phyloP scores from a whole-genome alignment of 2,329 filamentous ascomycete genomes.

The Scedosporium apiospermum region DNA sequence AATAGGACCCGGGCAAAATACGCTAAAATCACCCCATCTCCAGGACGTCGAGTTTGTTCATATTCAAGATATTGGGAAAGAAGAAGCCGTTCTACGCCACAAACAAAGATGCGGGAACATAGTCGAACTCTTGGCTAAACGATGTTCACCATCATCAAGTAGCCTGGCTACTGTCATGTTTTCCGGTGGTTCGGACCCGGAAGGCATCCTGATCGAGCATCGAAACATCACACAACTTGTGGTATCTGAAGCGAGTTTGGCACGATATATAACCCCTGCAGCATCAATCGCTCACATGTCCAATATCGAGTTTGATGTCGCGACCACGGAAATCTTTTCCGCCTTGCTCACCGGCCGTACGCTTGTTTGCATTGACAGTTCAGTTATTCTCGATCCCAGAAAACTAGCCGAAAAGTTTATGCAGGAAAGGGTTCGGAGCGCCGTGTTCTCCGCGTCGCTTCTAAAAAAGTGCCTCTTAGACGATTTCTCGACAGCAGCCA shows the following conservation, averaged over 20 bases:
- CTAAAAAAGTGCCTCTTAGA: neutral
- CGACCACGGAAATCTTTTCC: slow-evolving; percentile 7
- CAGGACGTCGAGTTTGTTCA: neutral
- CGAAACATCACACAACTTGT: neutral
- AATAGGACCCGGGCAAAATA: neutral
- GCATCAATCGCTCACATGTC: slow-evolving; percentile 8
- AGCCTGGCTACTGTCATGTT: slow-evolving; percentile 11
- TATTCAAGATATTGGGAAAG: neutral
- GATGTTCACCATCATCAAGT: neutral
- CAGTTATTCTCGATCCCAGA: neutral
- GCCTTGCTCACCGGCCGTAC: slow-evolving; percentile 5
- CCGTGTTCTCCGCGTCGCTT: neutral
- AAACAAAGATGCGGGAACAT: neutral
- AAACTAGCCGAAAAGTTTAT: neutral
- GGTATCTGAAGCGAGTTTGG: neutral
- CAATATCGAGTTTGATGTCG: slow-evolving; percentile 10
- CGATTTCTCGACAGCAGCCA: neutral
- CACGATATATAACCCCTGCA: neutral
- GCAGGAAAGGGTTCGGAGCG: neutral
- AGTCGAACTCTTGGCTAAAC: neutral
- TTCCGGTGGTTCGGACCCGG: slow-evolving; percentile 11
- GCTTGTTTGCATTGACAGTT: neutral
- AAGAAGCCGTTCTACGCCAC: neutral
- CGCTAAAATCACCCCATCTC: neutral
- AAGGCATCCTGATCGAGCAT: slow-evolving; percentile 12